Conservation (phyloP, 768 basidiomycete genomes). For the Tricholoma matsutake region DNA sequence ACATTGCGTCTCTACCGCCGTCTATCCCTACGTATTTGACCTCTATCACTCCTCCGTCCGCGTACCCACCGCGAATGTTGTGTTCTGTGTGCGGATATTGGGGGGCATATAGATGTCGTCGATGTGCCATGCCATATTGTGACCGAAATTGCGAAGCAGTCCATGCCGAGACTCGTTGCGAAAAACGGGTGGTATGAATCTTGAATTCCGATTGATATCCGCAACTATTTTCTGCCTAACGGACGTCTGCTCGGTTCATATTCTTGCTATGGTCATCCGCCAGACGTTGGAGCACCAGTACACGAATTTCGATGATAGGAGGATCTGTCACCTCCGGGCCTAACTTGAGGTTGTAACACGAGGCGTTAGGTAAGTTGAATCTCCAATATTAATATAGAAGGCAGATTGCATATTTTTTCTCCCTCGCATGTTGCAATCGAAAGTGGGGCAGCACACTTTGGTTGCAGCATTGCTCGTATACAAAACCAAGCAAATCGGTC, state of each 20-base stretch:
- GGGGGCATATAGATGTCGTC: slow-evolving; percentile 75
- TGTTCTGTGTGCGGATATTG: slow-evolving; percentile 89
- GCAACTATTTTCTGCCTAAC: neutral
- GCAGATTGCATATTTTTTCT: too few species aligned
- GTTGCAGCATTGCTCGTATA: too few species aligned
- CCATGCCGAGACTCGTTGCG: slow-evolving; percentile 80
- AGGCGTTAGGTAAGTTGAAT: too few species aligned
- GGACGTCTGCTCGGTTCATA: neutral
- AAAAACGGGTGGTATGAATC: slow-evolving; percentile 58
- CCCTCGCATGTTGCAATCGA: too few species aligned
- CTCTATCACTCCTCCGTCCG: slow-evolving; percentile 55
- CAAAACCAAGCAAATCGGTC: too few species aligned
- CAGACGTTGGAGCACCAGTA: neutral
- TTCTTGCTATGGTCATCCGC: neutral
- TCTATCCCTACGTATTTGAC: slow-evolving; percentile 69
- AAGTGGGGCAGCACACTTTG: too few species aligned
- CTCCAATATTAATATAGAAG: too few species aligned
- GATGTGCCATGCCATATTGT: slow-evolving; percentile 76
- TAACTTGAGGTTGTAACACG: too few species aligned
- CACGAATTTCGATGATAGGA: too few species aligned
- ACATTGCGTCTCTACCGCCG: slow-evolving; percentile 51
- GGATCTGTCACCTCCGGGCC: too few species aligned
- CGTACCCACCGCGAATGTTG: slow-evolving; percentile 63
- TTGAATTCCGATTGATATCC: neutral
- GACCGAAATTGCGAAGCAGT: slow-evolving; percentile 68